Percentiles rank a stretch among this genome's conserved stretches.
Conservation (phyloP, 768 basidiomycete genomes). For the Ramaria sp. region DNA sequence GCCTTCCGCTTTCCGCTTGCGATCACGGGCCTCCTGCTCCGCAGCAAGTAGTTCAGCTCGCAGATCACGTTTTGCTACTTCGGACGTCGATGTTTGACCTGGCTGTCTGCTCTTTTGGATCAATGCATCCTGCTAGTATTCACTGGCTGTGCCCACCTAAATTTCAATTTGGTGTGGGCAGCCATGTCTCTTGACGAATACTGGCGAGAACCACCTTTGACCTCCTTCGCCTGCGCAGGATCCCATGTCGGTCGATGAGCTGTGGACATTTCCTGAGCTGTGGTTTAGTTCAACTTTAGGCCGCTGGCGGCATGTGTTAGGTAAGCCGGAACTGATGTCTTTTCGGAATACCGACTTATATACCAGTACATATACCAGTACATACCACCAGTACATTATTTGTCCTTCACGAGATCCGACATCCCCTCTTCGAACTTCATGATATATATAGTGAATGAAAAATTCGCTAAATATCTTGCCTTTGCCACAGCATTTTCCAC, state of each 20-base stretch:
- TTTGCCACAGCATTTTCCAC: no score
- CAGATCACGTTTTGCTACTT: conserved; percentile 73
- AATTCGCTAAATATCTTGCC: neutral
- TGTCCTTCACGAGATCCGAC: no score
- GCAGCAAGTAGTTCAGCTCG: conserved; percentile 74
- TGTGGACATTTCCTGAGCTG: conserved; percentile 53
- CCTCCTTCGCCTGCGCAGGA: conserved; percentile 87
- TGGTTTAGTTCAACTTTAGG: no score
- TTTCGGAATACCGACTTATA: no score
- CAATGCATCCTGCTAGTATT: neutral
- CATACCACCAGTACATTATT: no score
- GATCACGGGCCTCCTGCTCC: conserved; percentile 78
- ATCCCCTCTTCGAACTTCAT: no score
- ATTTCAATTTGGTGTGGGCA: conserved; percentile 95
- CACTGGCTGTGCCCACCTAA: conserved; percentile 48
- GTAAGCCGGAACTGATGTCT: neutral
- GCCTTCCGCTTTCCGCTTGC: conserved; percentile 89
- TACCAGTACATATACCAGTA: no score
- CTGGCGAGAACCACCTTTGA: conserved; percentile 85
- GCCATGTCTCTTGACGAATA: conserved; percentile 93
- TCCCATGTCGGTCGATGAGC: conserved; percentile 97
- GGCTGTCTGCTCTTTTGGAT: conserved; percentile 46
- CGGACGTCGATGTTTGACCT: conserved; percentile 74
- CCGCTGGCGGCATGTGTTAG: neutral
- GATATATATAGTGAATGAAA: no score